Evolutionary conservation across 1,139 yeast genomes (phyloP), one percentile per base, ranked within the genome.

Genomic region (Wickerhamomyces sp.): DNA sequence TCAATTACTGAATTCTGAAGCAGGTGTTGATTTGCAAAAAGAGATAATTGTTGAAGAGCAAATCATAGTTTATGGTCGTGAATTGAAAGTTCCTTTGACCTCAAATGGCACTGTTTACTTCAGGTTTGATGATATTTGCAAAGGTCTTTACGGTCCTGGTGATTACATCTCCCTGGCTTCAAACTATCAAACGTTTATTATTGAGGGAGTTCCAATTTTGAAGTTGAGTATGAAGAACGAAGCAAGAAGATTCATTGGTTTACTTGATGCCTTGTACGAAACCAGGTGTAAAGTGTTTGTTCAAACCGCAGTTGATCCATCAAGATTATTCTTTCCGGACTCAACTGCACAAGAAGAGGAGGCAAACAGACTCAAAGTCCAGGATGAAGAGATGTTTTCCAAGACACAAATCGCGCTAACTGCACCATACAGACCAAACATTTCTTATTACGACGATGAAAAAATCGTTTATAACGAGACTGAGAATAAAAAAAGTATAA

Each of bases 161-260:
- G 89, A 82, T 50, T 81, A 78, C 49, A 79, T 82, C 32, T 74
- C 86, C 0, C 53, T 81, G 26, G 80, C 88, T 0, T 74, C 86
- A 0, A 63, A 64, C 18, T 81, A 62, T 52, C 72, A 67, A 26
- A 72, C 78, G 1, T 59, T 82, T 21, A 64, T 81, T 6, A 49
- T 82, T 20, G 83, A 78, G 39, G 62, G 75, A 37, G 78, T 81
- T 3, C 89, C 89, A 0, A 63, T 74, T 4, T 58, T 81, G 58
- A 72, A 77, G 2, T 55, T 74, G 6, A 68, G 62, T 34, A 72
- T 68, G 75, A 78, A 77, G 47, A 78, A 78, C 47, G 86, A 80
- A 45, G 88, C 88, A 3, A 59, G 85, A 37, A 57, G 84, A 37
- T 74, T 81, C 46, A 81, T 81, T 31, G 77, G 83, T 0, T 57